Conservation (phyloP, 2,329 filamentous ascomycete genomes). For the Ascosphaera aggregata region DNA sequence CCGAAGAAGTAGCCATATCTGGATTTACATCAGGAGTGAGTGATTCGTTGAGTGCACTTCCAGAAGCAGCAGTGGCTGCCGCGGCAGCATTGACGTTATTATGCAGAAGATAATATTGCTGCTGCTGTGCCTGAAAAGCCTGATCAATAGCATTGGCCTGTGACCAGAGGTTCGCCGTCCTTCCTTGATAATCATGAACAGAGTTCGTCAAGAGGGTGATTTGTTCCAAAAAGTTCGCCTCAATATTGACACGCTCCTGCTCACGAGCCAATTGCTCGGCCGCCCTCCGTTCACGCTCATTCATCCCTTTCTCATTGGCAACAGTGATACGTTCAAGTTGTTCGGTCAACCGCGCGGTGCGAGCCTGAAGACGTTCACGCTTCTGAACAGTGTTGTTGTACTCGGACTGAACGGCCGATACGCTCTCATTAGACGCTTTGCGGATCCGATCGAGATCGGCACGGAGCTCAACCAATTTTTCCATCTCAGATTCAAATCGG, state of each 20-base stretch:
- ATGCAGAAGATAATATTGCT: slow-evolving; percentile 15
- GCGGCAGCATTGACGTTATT: slow-evolving; percentile 11
- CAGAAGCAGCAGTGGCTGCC: not conserved
- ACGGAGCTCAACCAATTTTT: slow-evolving; percentile 26
- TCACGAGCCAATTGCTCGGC: slow-evolving; percentile 24
- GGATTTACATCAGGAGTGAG: slow-evolving; percentile 34
- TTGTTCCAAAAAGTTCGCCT: slow-evolving; percentile 20
- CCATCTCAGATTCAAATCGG: slow-evolving; percentile 30
- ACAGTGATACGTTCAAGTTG: slow-evolving; percentile 36
- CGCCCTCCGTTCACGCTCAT: slow-evolving; percentile 27
- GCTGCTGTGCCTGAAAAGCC: slow-evolving; percentile 22
- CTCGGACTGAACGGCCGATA: slow-evolving; percentile 29
- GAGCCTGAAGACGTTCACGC: slow-evolving; percentile 34
- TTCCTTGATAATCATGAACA: slow-evolving; percentile 20
- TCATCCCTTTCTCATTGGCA: slow-evolving; percentile 33
- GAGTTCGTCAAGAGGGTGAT: slow-evolving; percentile 18
- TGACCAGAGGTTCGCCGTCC: slow-evolving; percentile 20
- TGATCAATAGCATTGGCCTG: slow-evolving; percentile 21
- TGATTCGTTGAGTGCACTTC: slow-evolving; percentile 6
- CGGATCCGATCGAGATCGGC: slow-evolving; percentile 28
- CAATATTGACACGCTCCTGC: slow-evolving; percentile 21
- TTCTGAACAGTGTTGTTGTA: slow-evolving; percentile 28
- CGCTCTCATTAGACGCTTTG: slow-evolving; percentile 26
- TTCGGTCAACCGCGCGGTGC: slow-evolving; percentile 33
- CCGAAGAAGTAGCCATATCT: not conserved